Evolutionary conservation across 129 eudicot genomes (phyloP).

Genomic region (Dittrichia graveolens): DNA sequence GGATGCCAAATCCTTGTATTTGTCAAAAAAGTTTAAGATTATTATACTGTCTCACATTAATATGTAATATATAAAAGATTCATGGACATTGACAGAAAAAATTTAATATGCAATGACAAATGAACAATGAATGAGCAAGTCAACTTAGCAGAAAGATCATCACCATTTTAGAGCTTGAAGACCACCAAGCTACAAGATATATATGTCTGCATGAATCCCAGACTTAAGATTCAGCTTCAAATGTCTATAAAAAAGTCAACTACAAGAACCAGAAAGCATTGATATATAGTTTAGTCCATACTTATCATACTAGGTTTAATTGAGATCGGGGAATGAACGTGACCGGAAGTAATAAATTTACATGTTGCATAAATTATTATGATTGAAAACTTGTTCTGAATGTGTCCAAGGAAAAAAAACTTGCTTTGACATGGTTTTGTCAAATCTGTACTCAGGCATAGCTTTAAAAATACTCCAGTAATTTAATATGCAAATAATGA

Average conservation of each 20-base stretch:
- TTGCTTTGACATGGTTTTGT: background rate
- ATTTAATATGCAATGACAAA: too few species aligned
- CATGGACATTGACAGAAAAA: too few species aligned
- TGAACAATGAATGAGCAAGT: too few species aligned
- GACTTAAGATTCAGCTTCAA: background rate
- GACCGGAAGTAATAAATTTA: background rate
- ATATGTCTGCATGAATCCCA: slow-evolving; percentile 5
- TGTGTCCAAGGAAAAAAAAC: background rate
- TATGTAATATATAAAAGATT: too few species aligned
- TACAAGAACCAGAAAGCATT: background rate
- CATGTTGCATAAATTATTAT: background rate
- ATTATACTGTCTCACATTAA: too few species aligned
- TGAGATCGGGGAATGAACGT: too few species aligned
- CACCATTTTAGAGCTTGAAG: too few species aligned
- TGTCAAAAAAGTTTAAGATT: background rate
- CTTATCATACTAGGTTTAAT: background rate
- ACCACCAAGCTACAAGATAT: background rate
- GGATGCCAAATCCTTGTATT: background rate
- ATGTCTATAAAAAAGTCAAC: background rate
- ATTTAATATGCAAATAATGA: too few species aligned
- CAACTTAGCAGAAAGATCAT: too few species aligned
- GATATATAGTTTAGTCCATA: background rate
- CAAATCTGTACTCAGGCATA: background rate
- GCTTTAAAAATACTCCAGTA: too few species aligned
- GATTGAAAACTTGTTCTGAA: background rate